Evolutionary conservation across 441 rosid genomes (phyloP).

Genomic region (Gossypium gossypioides): DNA sequence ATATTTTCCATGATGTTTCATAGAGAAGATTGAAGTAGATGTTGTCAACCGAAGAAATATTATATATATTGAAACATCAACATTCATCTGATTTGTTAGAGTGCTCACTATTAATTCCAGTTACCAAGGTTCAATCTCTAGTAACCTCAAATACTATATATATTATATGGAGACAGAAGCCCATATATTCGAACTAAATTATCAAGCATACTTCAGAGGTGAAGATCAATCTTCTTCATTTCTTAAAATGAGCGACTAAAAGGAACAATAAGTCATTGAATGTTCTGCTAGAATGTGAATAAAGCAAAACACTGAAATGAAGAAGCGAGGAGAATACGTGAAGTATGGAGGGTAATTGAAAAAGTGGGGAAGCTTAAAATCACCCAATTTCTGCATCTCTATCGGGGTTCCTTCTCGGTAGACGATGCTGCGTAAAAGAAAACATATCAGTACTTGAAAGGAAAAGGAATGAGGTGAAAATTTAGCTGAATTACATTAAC

Average conservation of each 20-base stretch:
- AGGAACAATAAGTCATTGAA: neutral
- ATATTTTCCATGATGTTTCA: neutral
- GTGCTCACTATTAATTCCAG: neutral
- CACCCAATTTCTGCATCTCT: constrained; percentile 73
- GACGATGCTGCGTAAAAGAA: neutral
- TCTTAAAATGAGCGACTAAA: neutral
- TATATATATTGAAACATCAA: neutral
- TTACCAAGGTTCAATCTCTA: neutral
- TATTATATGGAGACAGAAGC: neutral
- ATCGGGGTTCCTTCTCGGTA: neutral
- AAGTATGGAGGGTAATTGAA: constrained; percentile 94
- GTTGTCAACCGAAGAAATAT: neutral
- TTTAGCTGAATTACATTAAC: neutral
- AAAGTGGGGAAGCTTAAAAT: constrained; percentile 84
- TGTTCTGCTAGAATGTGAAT: neutral
- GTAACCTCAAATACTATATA: neutral
- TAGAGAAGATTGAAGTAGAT: neutral
- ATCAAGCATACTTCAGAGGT: neutral
- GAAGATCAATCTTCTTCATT: neutral
- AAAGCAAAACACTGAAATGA: neutral
- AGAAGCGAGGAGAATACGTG: constrained; percentile 41
- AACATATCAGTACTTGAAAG: neutral
- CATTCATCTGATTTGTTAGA: neutral
- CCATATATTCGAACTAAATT: neutral
- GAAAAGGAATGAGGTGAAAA: neutral